Percentiles rank a stretch among this genome's conserved stretches.
phyloP scores from a whole-genome alignment of 176 grass and related monocot genomes.

The Eragrostis curvula region DNA sequence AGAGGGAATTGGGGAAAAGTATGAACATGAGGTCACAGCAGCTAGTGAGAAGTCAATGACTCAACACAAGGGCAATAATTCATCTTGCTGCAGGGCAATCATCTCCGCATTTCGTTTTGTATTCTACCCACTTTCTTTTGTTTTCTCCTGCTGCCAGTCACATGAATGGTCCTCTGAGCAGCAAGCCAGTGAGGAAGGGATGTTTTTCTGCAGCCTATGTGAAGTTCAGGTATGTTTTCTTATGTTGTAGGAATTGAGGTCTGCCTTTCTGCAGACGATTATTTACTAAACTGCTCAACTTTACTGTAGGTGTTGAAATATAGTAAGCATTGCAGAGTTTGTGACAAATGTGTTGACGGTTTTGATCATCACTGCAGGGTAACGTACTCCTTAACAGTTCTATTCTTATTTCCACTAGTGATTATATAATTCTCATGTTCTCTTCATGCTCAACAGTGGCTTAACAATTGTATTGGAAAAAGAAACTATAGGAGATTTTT shows the following conservation, averaged over 20 bases:
- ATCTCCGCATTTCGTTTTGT: conserved; percentile 55
- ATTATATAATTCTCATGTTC: conserved; percentile 27
- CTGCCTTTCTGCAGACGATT: conserved; percentile 17
- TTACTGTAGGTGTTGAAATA: conserved; percentile 84
- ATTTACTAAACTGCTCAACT: background rate
- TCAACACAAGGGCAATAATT: conserved; percentile 54
- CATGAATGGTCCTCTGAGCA: conserved; percentile 80
- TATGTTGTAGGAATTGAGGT: conserved; percentile 15
- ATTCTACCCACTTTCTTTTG: conserved; percentile 68
- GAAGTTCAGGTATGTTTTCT: conserved; percentile 81
- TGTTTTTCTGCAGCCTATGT: conserved; percentile 98
- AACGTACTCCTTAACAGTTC: conserved; percentile 30
- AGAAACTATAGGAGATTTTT: conserved; percentile 96
- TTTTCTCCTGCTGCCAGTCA: conserved; percentile 72
- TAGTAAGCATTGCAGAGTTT: conserved; percentile 98
- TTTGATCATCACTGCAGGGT: conserved; percentile 99
- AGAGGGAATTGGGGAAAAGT: conserved; percentile 49
- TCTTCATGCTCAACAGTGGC: conserved; percentile 68
- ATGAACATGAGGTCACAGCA: conserved; percentile 23
- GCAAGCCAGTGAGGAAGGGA: conserved; percentile 83
- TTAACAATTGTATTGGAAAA: conserved; percentile 98
- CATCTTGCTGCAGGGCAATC: conserved; percentile 55
- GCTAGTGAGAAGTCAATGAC: conserved; percentile 46
- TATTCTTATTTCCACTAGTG: conserved; percentile 19
- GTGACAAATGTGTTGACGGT: conserved; percentile 98